phyloP scores from a whole-genome alignment of 345 rosid species.

The Limnanthes douglasii region DNA sequence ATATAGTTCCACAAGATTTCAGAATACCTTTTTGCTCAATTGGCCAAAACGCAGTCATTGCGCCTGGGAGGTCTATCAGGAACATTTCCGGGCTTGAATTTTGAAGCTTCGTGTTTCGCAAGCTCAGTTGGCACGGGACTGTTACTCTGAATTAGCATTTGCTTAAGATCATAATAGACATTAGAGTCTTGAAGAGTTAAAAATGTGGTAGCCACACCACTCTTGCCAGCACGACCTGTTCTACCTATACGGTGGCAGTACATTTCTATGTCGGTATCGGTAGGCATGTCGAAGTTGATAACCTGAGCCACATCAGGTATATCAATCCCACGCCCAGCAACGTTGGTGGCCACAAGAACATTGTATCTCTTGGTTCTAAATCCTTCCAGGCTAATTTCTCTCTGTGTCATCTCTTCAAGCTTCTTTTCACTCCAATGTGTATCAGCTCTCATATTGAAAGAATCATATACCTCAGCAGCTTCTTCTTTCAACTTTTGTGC shows the following conservation, averaged over 20 bases:
- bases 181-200: slow-evolving; percentile 65
- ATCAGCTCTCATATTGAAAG: slow-evolving; percentile 88
- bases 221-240: slow-evolving; percentile 96
- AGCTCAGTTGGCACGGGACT: slow-evolving; percentile 85
- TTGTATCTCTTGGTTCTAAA: slow-evolving; percentile 79
- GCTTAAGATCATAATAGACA: slow-evolving; percentile 92
- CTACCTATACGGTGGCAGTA: slow-evolving; percentile 94
- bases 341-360: slow-evolving; percentile 92
- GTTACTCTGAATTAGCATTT: slow-evolving; percentile 93
- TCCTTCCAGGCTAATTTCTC: slow-evolving; percentile 87
- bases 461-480: slow-evolving; percentile 78
- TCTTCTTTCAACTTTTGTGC: slow-evolving; percentile 60
- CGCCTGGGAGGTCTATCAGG: slow-evolving; percentile 92
- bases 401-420: slow-evolving; percentile 85
- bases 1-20: too few species aligned
- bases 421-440: slow-evolving; percentile 89
- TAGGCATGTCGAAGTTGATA: slow-evolving; percentile 87
- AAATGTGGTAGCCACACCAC: slow-evolving; percentile 88
- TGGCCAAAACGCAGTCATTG: slow-evolving; percentile 75
- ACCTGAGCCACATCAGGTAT: slow-evolving; percentile 95
- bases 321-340: slow-evolving; percentile 91
- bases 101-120: slow-evolving; percentile 91
- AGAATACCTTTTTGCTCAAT: too few species aligned
- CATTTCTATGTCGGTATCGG: slow-evolving; percentile 56
- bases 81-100: slow-evolving; percentile 80